phyloP scores from a whole-genome alignment of 208 protist genomes.

The Naegleria lovaniensis region DNA sequence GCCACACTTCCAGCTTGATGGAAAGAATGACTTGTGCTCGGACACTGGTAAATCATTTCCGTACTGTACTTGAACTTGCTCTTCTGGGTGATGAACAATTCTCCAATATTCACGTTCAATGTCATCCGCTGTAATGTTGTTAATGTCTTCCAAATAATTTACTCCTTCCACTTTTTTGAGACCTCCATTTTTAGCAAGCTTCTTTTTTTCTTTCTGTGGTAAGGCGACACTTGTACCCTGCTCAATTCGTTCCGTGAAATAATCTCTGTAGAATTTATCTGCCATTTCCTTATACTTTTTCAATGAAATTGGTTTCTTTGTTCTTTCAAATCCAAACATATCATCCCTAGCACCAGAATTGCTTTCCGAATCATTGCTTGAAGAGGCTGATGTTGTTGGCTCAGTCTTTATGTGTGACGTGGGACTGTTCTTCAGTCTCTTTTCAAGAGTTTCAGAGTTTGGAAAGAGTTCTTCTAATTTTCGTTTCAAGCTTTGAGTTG shows the following conservation, averaged over 20 bases:
- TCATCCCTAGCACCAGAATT: not conserved
- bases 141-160: not conserved
- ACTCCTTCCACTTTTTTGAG: not conserved
- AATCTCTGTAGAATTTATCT: not conserved
- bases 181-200: not conserved
- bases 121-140: not conserved
- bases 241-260: not conserved
- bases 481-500: not conserved
- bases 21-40: constrained; percentile 33
- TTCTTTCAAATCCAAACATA: not conserved
- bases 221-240: not conserved
- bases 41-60: constrained; percentile 41
- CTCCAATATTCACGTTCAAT: constrained; percentile 42
- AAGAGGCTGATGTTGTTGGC: not conserved
- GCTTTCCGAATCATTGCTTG: not conserved
- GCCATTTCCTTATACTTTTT: constrained; percentile 1
- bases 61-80: constrained; percentile 37
- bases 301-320: not conserved
- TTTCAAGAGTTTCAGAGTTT: not conserved
- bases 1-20: constrained; percentile 12
- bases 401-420: too few relatives aligned
- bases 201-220: not conserved
- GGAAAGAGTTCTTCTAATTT: too few relatives aligned
- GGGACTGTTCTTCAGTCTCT: not conserved
- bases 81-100: constrained; percentile 9